Conservation (phyloP, 78 protist genomes). For the Dictyostelium capitatum region DNA sequence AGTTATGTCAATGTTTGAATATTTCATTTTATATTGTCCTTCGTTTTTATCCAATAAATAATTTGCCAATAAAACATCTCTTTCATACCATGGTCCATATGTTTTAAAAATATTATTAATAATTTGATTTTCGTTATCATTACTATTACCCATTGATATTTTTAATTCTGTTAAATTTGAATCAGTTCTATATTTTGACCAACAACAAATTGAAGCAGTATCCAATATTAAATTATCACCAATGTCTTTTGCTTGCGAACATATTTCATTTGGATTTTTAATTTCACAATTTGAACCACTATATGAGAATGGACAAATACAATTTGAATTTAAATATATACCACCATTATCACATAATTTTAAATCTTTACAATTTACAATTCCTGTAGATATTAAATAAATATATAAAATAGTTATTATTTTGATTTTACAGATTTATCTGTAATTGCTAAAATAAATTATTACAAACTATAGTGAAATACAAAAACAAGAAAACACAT, state of each 20-base stretch:
- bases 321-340: neutral
- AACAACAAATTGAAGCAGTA: constrained; percentile 43
- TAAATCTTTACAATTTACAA: too few relatives aligned
- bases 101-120: neutral
- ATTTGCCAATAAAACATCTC: neutral
- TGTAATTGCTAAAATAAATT: too few relatives aligned
- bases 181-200: constrained; percentile 15
- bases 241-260: neutral
- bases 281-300: neutral
- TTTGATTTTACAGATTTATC: too few relatives aligned
- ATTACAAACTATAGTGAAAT: too few relatives aligned
- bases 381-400: too few relatives aligned
- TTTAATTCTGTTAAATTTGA: neutral
- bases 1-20: neutral
- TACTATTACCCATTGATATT: neutral
- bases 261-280: neutral
- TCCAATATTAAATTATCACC: too few relatives aligned
- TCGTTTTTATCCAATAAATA: neutral
- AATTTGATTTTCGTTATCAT: neutral
- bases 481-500: too few relatives aligned
- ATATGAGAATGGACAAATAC: neutral
- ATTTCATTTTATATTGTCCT: neutral
- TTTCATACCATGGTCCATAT: constrained; percentile 39
- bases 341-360: constrained; percentile 2
- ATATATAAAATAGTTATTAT: too few relatives aligned